These are phyloP conservation scores for Penicillium hesseltinei DNA, from an alignment of 2,329 filamentous ascomycete genomes.

Conservation along the genomic window DNA sequence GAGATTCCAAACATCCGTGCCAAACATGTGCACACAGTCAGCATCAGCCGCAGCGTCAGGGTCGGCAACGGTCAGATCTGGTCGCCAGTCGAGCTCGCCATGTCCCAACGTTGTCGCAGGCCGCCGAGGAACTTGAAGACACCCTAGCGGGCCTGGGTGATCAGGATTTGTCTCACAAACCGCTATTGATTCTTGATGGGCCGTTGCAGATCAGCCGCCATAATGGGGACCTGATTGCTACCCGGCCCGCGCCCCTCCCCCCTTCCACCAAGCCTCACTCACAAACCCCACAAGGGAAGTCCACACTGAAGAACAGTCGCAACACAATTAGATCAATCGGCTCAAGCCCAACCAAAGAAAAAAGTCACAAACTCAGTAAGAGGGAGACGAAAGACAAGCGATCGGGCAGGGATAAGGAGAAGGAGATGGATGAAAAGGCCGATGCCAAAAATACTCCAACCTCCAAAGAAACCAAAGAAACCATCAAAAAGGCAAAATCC, in stretches of 20 bases:
- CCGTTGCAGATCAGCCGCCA: constrained; percentile 37
- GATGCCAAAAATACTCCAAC: background rate
- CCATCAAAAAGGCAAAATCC: background rate
- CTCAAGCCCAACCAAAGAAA: constrained; percentile 1
- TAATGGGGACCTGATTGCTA: constrained; percentile 34
- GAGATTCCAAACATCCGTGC: background rate
- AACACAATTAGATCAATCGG: background rate
- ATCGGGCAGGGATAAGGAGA: background rate
- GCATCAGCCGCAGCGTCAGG: constrained; percentile 2
- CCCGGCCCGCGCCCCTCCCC: constrained; percentile 32
- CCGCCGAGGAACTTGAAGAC: constrained; percentile 34
- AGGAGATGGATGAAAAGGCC: background rate
- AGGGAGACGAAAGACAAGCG: background rate
- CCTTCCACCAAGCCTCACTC: constrained; percentile 23
- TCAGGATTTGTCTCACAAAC: constrained; percentile 5
- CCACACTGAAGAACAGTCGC: constrained; percentile 1
- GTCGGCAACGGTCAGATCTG: constrained; percentile 5
- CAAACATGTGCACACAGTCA: background rate
- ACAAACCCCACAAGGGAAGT: background rate
- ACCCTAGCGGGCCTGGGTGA: constrained; percentile 11
- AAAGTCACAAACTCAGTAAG: constrained; percentile 3
- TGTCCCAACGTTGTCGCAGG: constrained; percentile 31
- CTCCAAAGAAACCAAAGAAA: background rate
- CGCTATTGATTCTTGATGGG: constrained; percentile 22
- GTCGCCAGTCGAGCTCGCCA: constrained; percentile 10